Evolutionary conservation across 805 yeast genomes (phyloP), one percentile per base, ranked within the genome.

Genomic region (Candida argentea): DNA sequence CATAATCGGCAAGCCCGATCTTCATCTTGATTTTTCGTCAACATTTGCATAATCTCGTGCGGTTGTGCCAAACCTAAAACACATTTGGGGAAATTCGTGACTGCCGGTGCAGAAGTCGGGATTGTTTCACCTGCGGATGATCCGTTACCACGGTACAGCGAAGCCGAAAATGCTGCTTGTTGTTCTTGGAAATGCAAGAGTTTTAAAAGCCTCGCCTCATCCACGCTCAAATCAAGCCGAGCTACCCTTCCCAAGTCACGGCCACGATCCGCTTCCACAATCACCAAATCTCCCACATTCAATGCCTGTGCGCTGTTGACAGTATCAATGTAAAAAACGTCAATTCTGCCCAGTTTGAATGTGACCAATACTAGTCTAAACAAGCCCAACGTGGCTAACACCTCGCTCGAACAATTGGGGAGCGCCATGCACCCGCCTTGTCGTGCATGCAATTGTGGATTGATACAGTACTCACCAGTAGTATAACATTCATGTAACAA

Each of bases 261-360:
- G 20, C 93, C 93, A 19, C 93, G 60, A 44, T 82, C 93, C 1
- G 91, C 93, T 44, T 82, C 89, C 11, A 81, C 93, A 43, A 81
- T 71, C 10, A 83, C 89, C 43, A 79, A 61, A 44, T 79, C 86
- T 27, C 58, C 54, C 24, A 74, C 50, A 22, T 37, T 37, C 14
- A 34, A 27, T n/a, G n/a, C n/a, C n/a, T n/a, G n/a, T n/a, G n/a
- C n/a, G n/a, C n/a, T n/a, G n/a, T n/a, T n/a, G n/a, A n/a, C n/a
- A n/a, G 2, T 84, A 74, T n/a, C n/a, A 13, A 76, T 52, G 44
- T 71, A 73, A 43, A 80, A 84, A 6, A 83, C 84, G 50, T 85
- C 95, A 31, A 77, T 55, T 24, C 95, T 62, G 6, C 85, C 83
- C 16, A 78, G 73, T 49, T 86, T 85, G 57, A 85, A 85, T 31